Evolutionary conservation across 805 yeast genomes (phyloP), one percentile per base, ranked within the genome.

Genomic region (Candida multigemmis): DNA sequence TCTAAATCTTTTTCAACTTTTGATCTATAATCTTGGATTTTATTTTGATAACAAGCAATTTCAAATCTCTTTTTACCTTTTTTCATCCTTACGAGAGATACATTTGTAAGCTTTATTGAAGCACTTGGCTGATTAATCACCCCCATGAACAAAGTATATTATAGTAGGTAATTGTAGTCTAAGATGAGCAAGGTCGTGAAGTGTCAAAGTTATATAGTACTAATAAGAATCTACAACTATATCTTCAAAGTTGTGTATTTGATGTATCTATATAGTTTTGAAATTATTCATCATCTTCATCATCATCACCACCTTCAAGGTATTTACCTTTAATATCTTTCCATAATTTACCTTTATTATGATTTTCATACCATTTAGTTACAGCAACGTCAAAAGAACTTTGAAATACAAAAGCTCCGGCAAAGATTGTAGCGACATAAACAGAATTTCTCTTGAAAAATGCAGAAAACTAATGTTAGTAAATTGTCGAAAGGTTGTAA

Each of bases 11-110:
- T 89, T 46, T 91, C 98, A 5, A 83, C 75, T 32, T 80, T 82
- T 35, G 72, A 69, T 41, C 96, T 67, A 74, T 86, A 91, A 51
- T 91, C 98, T 50, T 89, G 97, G 4, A 91, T 96, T 48, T 91
- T 91, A 45, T 91, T 91, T 46, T 84, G 95, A 51, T 91, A 91
- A 47, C 98, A 91, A 0, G 97, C 97, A 23, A 91, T 71, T 53
- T 91, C 98, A 42, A 86, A 91, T 38, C 96, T 64, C 53, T 84
- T 83, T 48, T 84, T 85, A 22, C 87, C 96, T 50, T 84, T 86
- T 43, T 80, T 82, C 74, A 91, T 75, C 24, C 91, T 69, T 24
- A 91, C 96, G 32, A 89, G 63, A 16, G 97, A 86, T 17, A 91
- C 97, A 52, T 91, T 91, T 27, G 98, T 91, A 43, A 91, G 68